These are phyloP conservation scores for Raddia guianensis DNA, from an alignment of 176 grass and related monocot genomes.

Conservation along the genomic window DNA sequence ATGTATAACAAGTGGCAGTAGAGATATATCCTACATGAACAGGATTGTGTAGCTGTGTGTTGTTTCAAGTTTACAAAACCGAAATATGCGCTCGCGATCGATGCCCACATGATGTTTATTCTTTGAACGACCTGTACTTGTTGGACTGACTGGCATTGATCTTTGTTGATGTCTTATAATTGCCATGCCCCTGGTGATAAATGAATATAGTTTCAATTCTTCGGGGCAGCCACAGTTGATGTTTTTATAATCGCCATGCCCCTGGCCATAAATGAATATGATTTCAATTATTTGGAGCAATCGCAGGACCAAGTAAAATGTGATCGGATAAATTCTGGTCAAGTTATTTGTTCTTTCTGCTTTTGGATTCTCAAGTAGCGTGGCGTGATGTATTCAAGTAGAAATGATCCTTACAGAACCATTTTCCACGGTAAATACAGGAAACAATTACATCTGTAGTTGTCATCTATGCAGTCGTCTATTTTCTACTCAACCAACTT, in stretches of 20 bases:
- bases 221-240: neutral
- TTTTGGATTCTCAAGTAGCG: neutral
- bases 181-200: slow-evolving; percentile 4
- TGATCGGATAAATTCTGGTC: neutral
- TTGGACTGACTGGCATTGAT: neutral
- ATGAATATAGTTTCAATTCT: slow-evolving; percentile 8
- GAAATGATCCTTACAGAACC: neutral
- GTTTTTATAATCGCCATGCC: neutral
- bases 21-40: slow-evolving; percentile 28
- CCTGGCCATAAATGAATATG: slow-evolving; percentile 24
- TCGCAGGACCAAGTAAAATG: neutral
- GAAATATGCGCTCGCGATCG: neutral
- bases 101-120: slow-evolving; percentile 16
- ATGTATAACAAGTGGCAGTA: neutral
- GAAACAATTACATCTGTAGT: neutral
- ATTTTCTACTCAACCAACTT: neutral
- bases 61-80: slow-evolving; percentile 26
- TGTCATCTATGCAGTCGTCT: neutral
- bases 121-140: slow-evolving; percentile 19
- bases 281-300: neutral
- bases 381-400: neutral
- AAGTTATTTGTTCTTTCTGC: neutral
- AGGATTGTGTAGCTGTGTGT: slow-evolving; percentile 38
- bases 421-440: neutral
- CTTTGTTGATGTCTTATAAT: neutral